Evolutionary conservation across 2,329 filamentous ascomycete genomes (phyloP).

Genomic region (Emergomyces pasteurianus): DNA sequence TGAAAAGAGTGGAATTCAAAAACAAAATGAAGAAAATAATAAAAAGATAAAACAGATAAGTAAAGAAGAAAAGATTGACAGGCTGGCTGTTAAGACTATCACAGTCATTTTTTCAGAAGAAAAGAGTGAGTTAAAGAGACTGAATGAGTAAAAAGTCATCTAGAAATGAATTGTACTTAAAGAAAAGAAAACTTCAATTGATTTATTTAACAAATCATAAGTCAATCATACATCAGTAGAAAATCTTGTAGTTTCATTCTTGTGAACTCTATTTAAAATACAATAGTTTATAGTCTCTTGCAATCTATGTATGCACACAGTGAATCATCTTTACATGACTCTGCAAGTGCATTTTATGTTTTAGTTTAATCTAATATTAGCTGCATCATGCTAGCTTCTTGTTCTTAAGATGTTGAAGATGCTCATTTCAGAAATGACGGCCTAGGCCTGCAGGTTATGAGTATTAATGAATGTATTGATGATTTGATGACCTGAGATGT

Average conservation of each 20-base stretch:
- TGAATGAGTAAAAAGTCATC: background rate
- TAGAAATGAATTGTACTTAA: background rate
- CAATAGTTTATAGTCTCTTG: too few relatives aligned
- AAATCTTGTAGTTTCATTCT: too few relatives aligned
- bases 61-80: background rate
- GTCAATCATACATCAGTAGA: background rate
- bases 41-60: background rate
- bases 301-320: background rate
- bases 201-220: background rate
- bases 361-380: background rate
- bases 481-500: background rate
- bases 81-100: background rate
- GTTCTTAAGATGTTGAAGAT: background rate
- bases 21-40: background rate
- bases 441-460: background rate
- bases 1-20: background rate
- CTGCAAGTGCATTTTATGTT: slow-evolving; percentile 1
- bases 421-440: background rate
- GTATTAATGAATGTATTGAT: background rate
- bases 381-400: background rate
- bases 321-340: background rate
- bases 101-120: background rate
- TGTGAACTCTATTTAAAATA: too few relatives aligned
- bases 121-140: background rate
- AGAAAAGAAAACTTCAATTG: background rate